phyloP scores from a whole-genome alignment of 2,329 filamentous ascomycete species.

The Penicillium fuscoglaucum region DNA sequence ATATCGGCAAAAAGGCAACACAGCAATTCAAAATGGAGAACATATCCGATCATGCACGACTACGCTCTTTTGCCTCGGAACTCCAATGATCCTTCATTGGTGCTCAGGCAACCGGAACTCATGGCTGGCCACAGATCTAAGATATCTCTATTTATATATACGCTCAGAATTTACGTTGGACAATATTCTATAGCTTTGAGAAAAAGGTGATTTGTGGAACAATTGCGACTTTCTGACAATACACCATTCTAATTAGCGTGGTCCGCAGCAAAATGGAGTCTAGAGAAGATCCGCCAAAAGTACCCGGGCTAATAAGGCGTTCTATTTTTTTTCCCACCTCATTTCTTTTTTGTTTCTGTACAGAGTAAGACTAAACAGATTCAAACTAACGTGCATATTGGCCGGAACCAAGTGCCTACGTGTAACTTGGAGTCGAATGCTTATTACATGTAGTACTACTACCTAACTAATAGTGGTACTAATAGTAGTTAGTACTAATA shows the following conservation, averaged over 20 bases:
- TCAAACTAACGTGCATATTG: neutral
- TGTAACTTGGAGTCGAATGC: neutral
- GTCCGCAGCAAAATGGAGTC: neutral
- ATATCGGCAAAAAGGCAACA: neutral
- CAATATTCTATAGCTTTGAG: neutral
- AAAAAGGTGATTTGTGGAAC: slow-evolving; percentile 17
- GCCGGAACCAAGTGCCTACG: slow-evolving; percentile 1
- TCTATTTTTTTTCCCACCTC: neutral
- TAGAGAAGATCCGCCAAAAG: slow-evolving; percentile 3
- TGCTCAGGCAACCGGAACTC: slow-evolving; percentile 17
- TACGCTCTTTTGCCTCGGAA: slow-evolving; percentile 4
- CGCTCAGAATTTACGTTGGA: neutral
- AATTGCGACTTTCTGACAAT: slow-evolving; percentile 1
- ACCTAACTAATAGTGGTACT: too few species aligned
- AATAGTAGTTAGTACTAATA: too few species aligned
- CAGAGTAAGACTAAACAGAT: neutral
- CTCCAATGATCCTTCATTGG: slow-evolving; percentile 14
- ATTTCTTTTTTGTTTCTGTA: neutral
- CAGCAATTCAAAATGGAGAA: slow-evolving; percentile 11
- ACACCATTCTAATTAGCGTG: slow-evolving; percentile 11
- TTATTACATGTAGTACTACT: neutral
- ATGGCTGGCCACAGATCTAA: neutral
- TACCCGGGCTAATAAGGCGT: neutral
- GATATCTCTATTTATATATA: neutral
- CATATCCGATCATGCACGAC: slow-evolving; percentile 22